These are phyloP conservation scores for Rhizoclosmatium globosum DNA, from an alignment of 192 early-diverging fungal species.

Conservation along the genomic window DNA sequence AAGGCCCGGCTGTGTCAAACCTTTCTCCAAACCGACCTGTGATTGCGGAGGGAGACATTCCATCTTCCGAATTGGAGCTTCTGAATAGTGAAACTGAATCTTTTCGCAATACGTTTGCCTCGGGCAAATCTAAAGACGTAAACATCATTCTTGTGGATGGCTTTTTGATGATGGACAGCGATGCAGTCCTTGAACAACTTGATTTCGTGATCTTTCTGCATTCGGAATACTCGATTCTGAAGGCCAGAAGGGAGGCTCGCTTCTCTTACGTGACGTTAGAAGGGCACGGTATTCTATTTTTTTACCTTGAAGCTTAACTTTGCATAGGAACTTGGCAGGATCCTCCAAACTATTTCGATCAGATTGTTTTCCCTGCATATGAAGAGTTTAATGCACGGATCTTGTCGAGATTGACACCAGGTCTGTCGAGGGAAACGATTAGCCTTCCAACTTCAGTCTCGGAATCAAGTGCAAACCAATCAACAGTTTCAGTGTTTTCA, in stretches of 20 bases:
- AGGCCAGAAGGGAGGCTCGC: constrained; percentile 69
- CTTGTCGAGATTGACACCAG: not conserved
- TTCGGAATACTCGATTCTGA: constrained; percentile 67
- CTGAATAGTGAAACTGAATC: not conserved
- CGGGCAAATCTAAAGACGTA: not conserved
- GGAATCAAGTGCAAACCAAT: no score
- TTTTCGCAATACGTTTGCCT: constrained; percentile 5
- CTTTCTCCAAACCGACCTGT: constrained; percentile 18
- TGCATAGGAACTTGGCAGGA: constrained; percentile 19
- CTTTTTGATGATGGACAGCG: constrained; percentile 76
- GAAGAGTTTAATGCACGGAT: constrained; percentile 9
- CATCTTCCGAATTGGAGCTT: not conserved
- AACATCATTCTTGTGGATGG: constrained; percentile 73
- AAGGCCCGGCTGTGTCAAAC: not conserved
- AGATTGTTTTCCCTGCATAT: constrained; percentile 24
- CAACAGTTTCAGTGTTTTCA: not conserved
- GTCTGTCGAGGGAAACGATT: not conserved
- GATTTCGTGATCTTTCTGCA: constrained; percentile 67
- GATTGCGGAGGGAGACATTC: constrained; percentile 20
- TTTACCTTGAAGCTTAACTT: not conserved
- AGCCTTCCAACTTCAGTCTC: no score
- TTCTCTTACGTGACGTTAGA: constrained; percentile 78
- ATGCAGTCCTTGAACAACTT: constrained; percentile 48
- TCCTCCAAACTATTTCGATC: constrained; percentile 15
- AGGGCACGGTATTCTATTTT: constrained; percentile 52